phyloP scores from a whole-genome alignment of 495 filamentous ascomycete species.

The Tirmania nivea region DNA sequence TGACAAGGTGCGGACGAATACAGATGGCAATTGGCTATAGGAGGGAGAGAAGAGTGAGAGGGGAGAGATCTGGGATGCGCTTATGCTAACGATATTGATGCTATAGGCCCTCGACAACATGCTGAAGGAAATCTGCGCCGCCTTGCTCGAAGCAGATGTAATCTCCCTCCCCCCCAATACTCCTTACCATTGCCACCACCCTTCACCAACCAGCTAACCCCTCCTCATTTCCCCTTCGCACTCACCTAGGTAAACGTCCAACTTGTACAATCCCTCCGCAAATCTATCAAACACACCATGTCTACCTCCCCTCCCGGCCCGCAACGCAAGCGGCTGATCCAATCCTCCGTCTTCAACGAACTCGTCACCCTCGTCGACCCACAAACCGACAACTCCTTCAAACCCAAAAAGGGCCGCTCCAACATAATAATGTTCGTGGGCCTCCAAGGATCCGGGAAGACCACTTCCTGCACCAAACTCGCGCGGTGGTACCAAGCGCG shows the following conservation, averaged over 20 bases:
- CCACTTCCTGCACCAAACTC: conserved; percentile 93
- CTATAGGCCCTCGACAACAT: conserved; percentile 81
- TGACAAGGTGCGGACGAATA: conserved; percentile 49
- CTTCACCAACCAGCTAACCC: not conserved
- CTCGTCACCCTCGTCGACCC: conserved; percentile 89
- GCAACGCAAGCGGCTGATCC: conserved; percentile 96
- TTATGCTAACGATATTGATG: not conserved
- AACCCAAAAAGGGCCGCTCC: conserved; percentile 83
- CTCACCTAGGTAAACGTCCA: conserved; percentile 52
- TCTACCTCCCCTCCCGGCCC: conserved; percentile 70
- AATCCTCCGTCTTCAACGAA: conserved; percentile 95
- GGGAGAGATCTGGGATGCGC: not conserved
- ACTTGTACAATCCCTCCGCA: conserved; percentile 79
- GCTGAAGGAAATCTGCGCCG: conserved; percentile 90
- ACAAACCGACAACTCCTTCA: conserved; percentile 71
- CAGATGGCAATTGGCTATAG: not conserved
- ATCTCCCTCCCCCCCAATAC: not conserved
- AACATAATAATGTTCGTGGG: conserved; percentile 99
- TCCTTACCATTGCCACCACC: not conserved
- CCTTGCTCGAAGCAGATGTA: conserved; percentile 75
- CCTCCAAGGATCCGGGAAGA: conserved; percentile 91
- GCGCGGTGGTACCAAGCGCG: conserved; percentile 85
- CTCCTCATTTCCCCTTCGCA: not conserved
- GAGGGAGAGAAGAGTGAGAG: not conserved
- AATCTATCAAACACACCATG: conserved; percentile 73